phyloP scores from a whole-genome alignment of 1,284 basidiomycete species.

The Calocybe gambosa region DNA sequence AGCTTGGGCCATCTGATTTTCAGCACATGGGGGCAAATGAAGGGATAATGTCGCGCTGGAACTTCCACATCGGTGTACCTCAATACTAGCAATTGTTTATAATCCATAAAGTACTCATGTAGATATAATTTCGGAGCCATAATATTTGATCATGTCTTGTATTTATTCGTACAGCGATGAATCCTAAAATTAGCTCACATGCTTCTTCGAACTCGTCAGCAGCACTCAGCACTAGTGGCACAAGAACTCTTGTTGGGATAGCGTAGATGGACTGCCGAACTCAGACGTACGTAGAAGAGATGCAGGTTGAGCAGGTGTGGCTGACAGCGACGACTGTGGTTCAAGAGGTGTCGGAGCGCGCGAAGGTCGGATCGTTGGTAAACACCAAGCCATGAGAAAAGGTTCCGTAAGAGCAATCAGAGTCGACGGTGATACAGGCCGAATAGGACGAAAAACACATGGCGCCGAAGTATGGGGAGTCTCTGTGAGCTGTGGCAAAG shows the following conservation, averaged over 20 bases:
- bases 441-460: constrained; percentile 16
- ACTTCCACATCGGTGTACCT: background rate
- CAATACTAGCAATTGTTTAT: background rate
- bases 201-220: too few relatives aligned
- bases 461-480: background rate
- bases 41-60: background rate
- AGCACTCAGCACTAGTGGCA: too few relatives aligned
- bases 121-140: too few relatives aligned
- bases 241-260: background rate
- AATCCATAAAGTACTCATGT: background rate
- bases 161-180: too few relatives aligned
- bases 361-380: constrained; percentile 1
- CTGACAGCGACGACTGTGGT: constrained; percentile 5
- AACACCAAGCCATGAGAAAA: constrained; percentile 32
- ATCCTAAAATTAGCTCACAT: too few relatives aligned
- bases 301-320: background rate
- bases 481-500: background rate
- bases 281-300: background rate
- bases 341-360: background rate
- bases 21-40: background rate
- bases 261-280: background rate
- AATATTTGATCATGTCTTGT: too few relatives aligned
- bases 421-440: constrained; percentile 30
- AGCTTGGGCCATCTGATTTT: background rate
- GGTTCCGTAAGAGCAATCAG: constrained; percentile 37